phyloP scores from a whole-genome alignment of 805 yeast species.

The Ogataea haglerorum region DNA sequence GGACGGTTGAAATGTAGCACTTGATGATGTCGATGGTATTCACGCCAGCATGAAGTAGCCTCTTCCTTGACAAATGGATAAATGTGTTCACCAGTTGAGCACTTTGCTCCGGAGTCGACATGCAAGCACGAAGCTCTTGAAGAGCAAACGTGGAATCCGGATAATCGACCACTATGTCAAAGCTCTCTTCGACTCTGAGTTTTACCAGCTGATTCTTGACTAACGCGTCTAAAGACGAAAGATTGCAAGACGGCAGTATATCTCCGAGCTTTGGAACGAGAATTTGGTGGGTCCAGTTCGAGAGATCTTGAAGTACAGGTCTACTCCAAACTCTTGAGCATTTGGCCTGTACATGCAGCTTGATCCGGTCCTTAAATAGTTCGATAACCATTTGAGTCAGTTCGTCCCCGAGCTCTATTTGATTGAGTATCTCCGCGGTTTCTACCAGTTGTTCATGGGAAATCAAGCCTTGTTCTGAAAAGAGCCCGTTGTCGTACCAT shows the following conservation, averaged over 20 bases:
- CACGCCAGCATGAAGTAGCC: conserved; percentile 74
- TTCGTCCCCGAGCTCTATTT: conserved; percentile 22
- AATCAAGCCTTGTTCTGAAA: conserved; percentile 7
- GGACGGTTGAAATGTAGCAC: conserved; percentile 67
- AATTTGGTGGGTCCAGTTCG: conserved; percentile 37
- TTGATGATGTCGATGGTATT: conserved; percentile 70
- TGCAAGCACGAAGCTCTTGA: conserved; percentile 53
- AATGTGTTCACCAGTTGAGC: conserved; percentile 50
- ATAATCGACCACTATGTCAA: conserved; percentile 49
- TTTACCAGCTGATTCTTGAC: conserved; percentile 27
- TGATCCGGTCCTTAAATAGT: conserved; percentile 38
- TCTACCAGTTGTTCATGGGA: conserved; percentile 15
- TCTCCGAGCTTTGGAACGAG: conserved; percentile 34
- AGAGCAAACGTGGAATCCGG: conserved; percentile 55
- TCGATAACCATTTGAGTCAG: conserved; percentile 33
- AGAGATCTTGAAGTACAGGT: conserved; percentile 35
- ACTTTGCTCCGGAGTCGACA: conserved; percentile 48
- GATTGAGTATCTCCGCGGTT: conserved; percentile 18
- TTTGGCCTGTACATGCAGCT: conserved; percentile 26
- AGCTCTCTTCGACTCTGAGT: conserved; percentile 57
- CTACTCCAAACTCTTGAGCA: conserved; percentile 39
- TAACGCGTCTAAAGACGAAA: conserved; percentile 18
- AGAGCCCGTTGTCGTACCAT: conserved; percentile 18
- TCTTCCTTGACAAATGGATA: conserved; percentile 38
- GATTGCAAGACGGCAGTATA: conserved; percentile 16